phyloP scores from a whole-genome alignment of 225 moss, liverwort and hornwort species.

The Lunularia cruciata region DNA sequence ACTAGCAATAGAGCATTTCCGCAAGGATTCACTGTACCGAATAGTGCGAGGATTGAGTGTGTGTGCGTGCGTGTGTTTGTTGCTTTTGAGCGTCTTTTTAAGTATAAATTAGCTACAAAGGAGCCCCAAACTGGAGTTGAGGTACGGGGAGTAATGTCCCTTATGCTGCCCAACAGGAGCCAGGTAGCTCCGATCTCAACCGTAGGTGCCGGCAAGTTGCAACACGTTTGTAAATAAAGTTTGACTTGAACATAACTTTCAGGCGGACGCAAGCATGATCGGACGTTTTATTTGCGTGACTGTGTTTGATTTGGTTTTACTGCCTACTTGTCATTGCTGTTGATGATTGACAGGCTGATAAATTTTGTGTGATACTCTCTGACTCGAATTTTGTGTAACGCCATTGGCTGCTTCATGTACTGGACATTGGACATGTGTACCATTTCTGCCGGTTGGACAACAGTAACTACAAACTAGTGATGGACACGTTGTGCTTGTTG shows the following conservation, averaged over 20 bases:
- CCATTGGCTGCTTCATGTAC: background rate
- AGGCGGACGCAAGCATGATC: background rate
- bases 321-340: too few relatives aligned
- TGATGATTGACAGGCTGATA: too few relatives aligned
- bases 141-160: too few relatives aligned
- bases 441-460: background rate
- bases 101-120: too few relatives aligned
- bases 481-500: background rate
- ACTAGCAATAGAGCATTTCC: background rate
- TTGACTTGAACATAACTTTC: background rate
- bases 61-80: too few relatives aligned
- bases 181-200: too few relatives aligned
- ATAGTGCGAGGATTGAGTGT: too few relatives aligned
- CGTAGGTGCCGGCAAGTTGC: too few relatives aligned
- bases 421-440: background rate
- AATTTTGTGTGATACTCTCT: background rate
- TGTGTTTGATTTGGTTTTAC: background rate
- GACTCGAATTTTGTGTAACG: background rate
- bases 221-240: conserved; percentile 15
- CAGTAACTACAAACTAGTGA: background rate
- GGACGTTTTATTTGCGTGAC: background rate
- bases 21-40: background rate
- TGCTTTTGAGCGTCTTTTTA: conserved; percentile 5
- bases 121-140: too few relatives aligned
- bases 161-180: too few relatives aligned